These are phyloP conservation scores for Lenwebbia sp. DNA, from an alignment of 345 rosid species.

Conservation along the genomic window DNA sequence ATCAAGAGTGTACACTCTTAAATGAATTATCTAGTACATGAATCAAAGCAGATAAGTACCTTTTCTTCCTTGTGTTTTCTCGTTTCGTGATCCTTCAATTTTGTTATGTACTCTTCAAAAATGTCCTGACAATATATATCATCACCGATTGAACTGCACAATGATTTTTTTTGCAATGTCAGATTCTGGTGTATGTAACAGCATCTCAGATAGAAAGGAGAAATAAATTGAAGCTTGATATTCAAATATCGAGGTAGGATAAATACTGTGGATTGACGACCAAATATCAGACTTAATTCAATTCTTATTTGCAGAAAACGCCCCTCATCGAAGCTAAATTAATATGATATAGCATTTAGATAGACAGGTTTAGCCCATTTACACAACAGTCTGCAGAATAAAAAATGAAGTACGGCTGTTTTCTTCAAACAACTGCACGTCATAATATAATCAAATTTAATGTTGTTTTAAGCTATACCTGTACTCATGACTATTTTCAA, in stretches of 20 bases:
- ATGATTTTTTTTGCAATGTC: neutral
- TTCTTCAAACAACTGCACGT: neutral
- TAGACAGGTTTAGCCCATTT: neutral
- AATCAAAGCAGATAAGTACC: conserved; percentile 21
- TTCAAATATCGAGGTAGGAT: neutral
- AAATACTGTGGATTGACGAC: neutral
- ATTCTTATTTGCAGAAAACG: neutral
- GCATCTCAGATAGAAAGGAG: neutral
- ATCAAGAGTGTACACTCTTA: neutral
- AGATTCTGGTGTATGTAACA: neutral
- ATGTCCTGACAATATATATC: conserved; percentile 54
- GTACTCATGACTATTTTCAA: conserved; percentile 71
- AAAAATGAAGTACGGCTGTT: neutral
- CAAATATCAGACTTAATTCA: neutral
- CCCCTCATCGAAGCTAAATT: neutral
- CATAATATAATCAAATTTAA: neutral
- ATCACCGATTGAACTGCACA: conserved; percentile 58
- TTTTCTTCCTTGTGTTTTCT: conserved; percentile 59
- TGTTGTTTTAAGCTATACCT: conserved; percentile 30
- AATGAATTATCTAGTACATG: neutral
- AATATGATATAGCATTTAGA: neutral
- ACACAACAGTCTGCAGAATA: neutral
- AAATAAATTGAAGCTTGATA: neutral
- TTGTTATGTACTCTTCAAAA: conserved; percentile 54
- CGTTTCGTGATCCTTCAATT: conserved; percentile 56